Evolutionary conservation across 441 rosid genomes (phyloP).

Genomic region (Populus hybrid): DNA sequence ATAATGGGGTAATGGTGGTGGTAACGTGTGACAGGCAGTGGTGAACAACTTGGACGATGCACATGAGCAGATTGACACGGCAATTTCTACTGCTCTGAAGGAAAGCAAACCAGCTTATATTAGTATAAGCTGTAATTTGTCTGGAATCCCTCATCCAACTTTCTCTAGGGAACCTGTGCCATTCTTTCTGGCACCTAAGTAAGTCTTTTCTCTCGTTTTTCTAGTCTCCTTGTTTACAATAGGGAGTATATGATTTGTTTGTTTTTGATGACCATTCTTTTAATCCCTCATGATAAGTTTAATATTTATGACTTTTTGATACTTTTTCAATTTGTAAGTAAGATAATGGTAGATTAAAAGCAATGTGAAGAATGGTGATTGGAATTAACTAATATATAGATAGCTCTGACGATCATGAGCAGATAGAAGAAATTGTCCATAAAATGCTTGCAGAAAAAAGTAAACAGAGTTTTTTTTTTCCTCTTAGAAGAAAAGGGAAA

Average conservation of each 20-base stretch:
- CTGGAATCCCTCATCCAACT: constrained; percentile 71
- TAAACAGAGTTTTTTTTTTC: not conserved
- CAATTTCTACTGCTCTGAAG: constrained; percentile 81
- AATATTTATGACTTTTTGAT: not conserved
- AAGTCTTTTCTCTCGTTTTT: constrained; percentile 14
- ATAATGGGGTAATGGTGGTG: constrained; percentile 4
- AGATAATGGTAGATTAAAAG: not conserved
- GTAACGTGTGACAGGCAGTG: constrained; percentile 48
- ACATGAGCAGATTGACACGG: constrained; percentile 71
- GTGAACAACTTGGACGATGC: constrained; percentile 77
- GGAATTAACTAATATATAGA: not conserved
- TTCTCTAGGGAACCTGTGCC: constrained; percentile 75
- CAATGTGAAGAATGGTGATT: not conserved
- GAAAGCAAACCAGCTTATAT: constrained; percentile 89
- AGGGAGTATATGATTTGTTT: not conserved
- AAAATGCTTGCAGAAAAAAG: not conserved
- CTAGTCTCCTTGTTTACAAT: not conserved
- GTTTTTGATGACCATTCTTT: too few species aligned
- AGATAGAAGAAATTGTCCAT: not conserved
- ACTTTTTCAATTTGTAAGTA: not conserved
- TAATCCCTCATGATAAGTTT: not conserved
- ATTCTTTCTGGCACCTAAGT: constrained; percentile 56
- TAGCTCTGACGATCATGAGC: not conserved
- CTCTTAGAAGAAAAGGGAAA: not conserved
- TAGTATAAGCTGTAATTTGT: constrained; percentile 79